These are phyloP conservation scores for Gossypium lobatum DNA, from an alignment of 441 rosid species.

Conservation along the genomic window DNA sequence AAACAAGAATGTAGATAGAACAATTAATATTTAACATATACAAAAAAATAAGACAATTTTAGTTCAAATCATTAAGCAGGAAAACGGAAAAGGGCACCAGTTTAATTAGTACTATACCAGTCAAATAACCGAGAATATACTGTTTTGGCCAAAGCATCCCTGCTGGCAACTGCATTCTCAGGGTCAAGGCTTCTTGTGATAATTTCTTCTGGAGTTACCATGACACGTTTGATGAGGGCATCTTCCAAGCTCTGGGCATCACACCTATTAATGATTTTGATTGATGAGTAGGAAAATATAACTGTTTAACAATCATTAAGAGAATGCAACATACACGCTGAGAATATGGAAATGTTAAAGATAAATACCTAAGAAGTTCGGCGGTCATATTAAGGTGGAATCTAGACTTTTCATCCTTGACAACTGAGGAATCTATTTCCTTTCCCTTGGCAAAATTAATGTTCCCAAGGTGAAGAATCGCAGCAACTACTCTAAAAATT, in stretches of 20 bases:
- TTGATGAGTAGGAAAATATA: background rate
- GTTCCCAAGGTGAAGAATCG: conserved; percentile 94
- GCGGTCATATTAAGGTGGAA: conserved; percentile 76
- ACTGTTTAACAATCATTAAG: background rate
- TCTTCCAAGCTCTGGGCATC: conserved; percentile 92
- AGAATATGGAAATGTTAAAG: conserved; percentile 1
- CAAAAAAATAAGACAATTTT: background rate
- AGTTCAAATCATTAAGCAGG: background rate
- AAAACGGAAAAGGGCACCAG: background rate
- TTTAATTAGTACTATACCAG: conserved; percentile 50
- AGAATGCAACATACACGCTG: background rate
- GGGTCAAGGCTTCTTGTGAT: conserved; percentile 98
- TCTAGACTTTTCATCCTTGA: conserved; percentile 90
- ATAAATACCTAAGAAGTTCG: conserved; percentile 74
- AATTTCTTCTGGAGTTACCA: conserved; percentile 99
- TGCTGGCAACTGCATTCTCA: conserved; percentile 71
- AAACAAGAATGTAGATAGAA: conserved; percentile 15
- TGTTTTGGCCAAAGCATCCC: conserved; percentile 99
- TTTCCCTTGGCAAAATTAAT: conserved; percentile 83
- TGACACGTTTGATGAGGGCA: conserved; percentile 96
- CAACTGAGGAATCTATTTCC: conserved; percentile 88
- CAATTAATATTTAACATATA: background rate
- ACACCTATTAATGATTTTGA: conserved; percentile 44
- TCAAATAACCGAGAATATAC: conserved; percentile 95
- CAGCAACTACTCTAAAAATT: conserved; percentile 96